Evolutionary conservation across 305 asterid genomes (phyloP), one percentile per base, ranked within the genome.

Genomic region (Solanum chacoense): DNA sequence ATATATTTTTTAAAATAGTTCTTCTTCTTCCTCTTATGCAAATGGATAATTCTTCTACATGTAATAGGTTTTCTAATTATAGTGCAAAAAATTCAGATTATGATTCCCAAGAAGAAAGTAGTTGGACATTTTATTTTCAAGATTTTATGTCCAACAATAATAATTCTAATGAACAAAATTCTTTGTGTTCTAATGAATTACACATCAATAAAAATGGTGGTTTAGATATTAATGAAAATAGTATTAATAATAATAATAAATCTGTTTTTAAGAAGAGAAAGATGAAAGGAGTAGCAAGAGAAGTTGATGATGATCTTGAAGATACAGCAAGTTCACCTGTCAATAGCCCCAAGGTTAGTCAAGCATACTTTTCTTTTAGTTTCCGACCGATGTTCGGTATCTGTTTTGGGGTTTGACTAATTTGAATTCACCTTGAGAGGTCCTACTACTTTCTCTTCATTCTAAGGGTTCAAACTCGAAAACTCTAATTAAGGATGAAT

Each of bases 251-350:
- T n/a, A 29, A 29, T 38, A 32, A 83, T 83, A 84, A 69, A 35
- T 31, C 13, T 16, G 18, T 55, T 83, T 45, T 22, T 18, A 83
- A 83, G 69, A 83, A 83, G 88, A 38, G 88, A 32, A 86, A 71
- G 65, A 67, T 86, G 81, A 37, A 36, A 37, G 80, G 80, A 28
- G 80, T 11, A 9, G 81, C 65, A 24, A 32, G 18, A 65, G 80
- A 7, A 79, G 69, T 40, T 14, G 85, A 86, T 71, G 69, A 86
- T 86, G 88, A 86, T 71, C 88, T 86, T 69, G 71, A 86, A 42
- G 88, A 86, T 67, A 86, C 88, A 37, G 88, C 88, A 36, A 71
- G 88, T 38, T 86, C 88, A 67, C 88, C 88, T 71, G 81, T 69
- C 63, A 86, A 71, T 71, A 86, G 88, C n/a, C 88, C 88, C 69